Evolutionary conservation across 352 stramenopile species (phyloP).

Genomic region (Phytophthora ohioensis): DNA sequence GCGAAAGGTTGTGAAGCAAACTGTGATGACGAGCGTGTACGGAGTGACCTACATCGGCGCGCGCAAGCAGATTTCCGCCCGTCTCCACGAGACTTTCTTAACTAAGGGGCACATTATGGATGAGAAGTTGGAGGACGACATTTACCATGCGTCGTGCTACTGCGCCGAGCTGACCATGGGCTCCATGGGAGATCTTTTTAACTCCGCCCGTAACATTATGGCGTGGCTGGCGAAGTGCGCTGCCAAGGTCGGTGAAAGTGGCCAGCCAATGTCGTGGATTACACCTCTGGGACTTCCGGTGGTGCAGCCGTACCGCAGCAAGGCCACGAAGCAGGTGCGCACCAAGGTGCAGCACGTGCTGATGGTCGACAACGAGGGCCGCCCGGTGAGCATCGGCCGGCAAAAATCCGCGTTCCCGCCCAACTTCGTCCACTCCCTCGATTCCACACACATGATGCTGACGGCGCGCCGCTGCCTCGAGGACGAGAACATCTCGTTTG

Average conservation of each 20-base stretch:
- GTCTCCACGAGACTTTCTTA: slow-evolving; percentile 93
- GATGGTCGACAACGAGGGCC: slow-evolving; percentile 75
- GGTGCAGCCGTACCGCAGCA: slow-evolving; percentile 97
- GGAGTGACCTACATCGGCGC: slow-evolving; percentile 99
- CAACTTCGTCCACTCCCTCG: slow-evolving; percentile 99
- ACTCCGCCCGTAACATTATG: slow-evolving; percentile 96
- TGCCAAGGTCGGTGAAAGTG: slow-evolving; percentile 73
- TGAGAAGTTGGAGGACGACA: slow-evolving; percentile 83
- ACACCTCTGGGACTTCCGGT: slow-evolving; percentile 98
- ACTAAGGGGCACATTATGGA: slow-evolving; percentile 82
- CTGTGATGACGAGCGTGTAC: slow-evolving; percentile 99
- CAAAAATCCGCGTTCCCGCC: slow-evolving; percentile 98
- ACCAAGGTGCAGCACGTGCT: slow-evolving; percentile 92
- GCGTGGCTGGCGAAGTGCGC: slow-evolving; percentile 83
- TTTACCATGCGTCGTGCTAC: slow-evolving; percentile 92
- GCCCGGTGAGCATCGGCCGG: slow-evolving; percentile 69
- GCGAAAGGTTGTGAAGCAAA: slow-evolving; percentile 99
- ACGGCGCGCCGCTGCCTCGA: slow-evolving; percentile 95
- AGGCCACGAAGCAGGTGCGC: slow-evolving; percentile 75
- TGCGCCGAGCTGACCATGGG: slow-evolving; percentile 96
- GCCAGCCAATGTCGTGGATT: slow-evolving; percentile 98
- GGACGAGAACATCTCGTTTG: slow-evolving; percentile 94
- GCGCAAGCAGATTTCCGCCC: slow-evolving; percentile 97
- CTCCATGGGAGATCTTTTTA: slow-evolving; percentile 97
- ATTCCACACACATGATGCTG: slow-evolving; percentile 99